phyloP scores from a whole-genome alignment of 73 alveolate genomes.

The Tetrahymena elliotti region DNA sequence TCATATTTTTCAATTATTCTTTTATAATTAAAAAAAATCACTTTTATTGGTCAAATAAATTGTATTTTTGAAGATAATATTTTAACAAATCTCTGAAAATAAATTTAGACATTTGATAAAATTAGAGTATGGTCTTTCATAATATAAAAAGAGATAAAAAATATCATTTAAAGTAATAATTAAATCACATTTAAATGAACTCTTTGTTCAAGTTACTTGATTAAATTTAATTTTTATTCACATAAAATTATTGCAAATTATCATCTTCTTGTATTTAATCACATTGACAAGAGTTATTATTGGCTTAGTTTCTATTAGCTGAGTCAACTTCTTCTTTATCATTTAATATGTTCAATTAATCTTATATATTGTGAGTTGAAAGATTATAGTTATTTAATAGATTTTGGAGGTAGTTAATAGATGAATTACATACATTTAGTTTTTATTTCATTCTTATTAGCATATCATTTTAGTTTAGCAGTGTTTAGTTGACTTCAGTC shows the following conservation, averaged over 20 bases:
- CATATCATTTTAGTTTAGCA: neutral
- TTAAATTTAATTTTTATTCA: neutral
- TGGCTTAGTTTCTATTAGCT: neutral
- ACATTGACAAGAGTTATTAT: neutral
- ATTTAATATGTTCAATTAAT: neutral
- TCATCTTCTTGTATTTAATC: neutral
- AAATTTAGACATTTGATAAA: too few species aligned
- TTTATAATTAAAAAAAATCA: too few species aligned
- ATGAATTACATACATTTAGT: neutral
- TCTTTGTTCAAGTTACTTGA: neutral
- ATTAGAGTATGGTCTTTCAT: too few species aligned
- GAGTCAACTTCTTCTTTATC: neutral
- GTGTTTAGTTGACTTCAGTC: neutral
- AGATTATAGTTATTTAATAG: neutral
- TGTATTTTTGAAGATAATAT: too few species aligned
- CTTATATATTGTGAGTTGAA: neutral
- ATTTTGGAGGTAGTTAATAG: neutral
- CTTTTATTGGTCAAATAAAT: too few species aligned
- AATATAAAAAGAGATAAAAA: too few species aligned
- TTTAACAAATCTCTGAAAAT: too few species aligned
- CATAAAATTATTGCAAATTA: neutral
- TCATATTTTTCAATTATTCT: too few species aligned
- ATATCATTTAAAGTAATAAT: too few species aligned
- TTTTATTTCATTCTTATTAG: neutral
- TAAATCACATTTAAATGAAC: neutral